A percentile compares a stretch with the other conserved stretches of the same genome.
Conservation (phyloP, 1,139 yeast species). For the Scheffersomyces parashehatae region DNA sequence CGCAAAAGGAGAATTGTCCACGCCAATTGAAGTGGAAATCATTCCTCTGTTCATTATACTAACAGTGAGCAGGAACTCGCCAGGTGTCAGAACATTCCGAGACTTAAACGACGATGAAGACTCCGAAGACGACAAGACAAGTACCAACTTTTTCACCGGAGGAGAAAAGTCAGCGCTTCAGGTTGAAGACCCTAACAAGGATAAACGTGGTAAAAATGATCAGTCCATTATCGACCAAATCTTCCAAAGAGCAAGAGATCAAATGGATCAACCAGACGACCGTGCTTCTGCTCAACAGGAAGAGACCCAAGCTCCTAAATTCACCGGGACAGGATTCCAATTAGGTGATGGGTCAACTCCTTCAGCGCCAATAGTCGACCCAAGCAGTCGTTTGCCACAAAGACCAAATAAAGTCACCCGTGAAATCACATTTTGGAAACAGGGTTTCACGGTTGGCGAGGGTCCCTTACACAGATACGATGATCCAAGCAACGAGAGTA, state of each 20-base stretch:
- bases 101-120: constrained; percentile 52
- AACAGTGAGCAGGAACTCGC: constrained; percentile 5
- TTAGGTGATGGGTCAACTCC: constrained; percentile 66
- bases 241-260: constrained; percentile 47
- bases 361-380: constrained; percentile 37
- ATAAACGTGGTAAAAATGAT: constrained; percentile 33
- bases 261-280: constrained; percentile 44
- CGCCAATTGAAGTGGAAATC: too few relatives aligned
- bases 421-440: constrained; percentile 91
- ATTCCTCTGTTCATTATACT: not conserved
- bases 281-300: constrained; percentile 36
- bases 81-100: constrained; percentile 47
- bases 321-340: constrained; percentile 77
- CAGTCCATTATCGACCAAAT: constrained; percentile 48
- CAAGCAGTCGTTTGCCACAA: constrained; percentile 26
- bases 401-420: constrained; percentile 59
- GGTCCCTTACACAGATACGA: constrained; percentile 85
- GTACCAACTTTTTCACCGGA: constrained; percentile 84
- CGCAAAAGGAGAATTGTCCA: too few relatives aligned
- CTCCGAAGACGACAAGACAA: constrained; percentile 64
- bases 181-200: constrained; percentile 81
- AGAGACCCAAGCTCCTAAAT: constrained; percentile 21
- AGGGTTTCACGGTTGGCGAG: constrained; percentile 93
- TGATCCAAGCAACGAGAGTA: constrained; percentile 80
- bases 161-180: constrained; percentile 94